phyloP scores from a whole-genome alignment of 2,329 filamentous ascomycete species.

The Parascedosporium putredinis region DNA sequence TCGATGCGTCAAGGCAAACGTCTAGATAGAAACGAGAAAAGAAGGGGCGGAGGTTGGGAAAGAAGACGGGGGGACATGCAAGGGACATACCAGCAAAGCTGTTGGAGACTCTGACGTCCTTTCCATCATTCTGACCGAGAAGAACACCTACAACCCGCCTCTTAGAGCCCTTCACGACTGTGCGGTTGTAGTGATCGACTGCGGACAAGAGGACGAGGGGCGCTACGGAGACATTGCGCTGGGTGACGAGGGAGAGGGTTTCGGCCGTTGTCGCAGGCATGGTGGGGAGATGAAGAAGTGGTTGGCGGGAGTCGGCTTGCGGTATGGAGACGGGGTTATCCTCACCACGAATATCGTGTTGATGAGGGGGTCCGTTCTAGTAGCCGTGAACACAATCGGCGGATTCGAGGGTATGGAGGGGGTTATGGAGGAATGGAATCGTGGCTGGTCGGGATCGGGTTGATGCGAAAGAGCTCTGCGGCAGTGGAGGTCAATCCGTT shows the following conservation, averaged over 20 bases:
- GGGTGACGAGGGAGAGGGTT: conserved; percentile 86
- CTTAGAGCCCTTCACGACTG: conserved; percentile 73
- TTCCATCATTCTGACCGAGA: conserved; percentile 90
- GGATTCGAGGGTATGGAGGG: neutral
- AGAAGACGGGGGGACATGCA: conserved; percentile 8
- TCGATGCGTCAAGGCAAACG: neutral
- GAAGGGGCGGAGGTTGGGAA: too few species aligned
- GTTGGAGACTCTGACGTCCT: conserved; percentile 94
- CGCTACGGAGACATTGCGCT: conserved; percentile 83
- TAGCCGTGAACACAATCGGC: too few species aligned
- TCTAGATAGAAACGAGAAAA: too few species aligned
- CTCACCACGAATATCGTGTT: neutral
- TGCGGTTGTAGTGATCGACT: conserved; percentile 96
- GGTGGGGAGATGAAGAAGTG: conserved; percentile 22
- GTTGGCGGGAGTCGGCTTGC: conserved; percentile 5
- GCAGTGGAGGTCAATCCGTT: conserved; percentile 12
- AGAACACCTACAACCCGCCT: conserved; percentile 90
- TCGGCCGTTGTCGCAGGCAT: conserved; percentile 98
- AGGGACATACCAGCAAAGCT: conserved; percentile 75
- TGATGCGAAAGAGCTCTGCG: too few species aligned
- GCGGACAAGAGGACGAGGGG: conserved; percentile 94
- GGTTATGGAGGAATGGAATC: too few species aligned
- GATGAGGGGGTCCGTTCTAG: too few species aligned
- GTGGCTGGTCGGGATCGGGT: conserved; percentile 1
- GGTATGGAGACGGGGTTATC: conserved; percentile 8